Percentiles rank a stretch among this genome's conserved stretches.
phyloP scores from a whole-genome alignment of 768 basidiomycete species.

The Obba rivulosa region DNA sequence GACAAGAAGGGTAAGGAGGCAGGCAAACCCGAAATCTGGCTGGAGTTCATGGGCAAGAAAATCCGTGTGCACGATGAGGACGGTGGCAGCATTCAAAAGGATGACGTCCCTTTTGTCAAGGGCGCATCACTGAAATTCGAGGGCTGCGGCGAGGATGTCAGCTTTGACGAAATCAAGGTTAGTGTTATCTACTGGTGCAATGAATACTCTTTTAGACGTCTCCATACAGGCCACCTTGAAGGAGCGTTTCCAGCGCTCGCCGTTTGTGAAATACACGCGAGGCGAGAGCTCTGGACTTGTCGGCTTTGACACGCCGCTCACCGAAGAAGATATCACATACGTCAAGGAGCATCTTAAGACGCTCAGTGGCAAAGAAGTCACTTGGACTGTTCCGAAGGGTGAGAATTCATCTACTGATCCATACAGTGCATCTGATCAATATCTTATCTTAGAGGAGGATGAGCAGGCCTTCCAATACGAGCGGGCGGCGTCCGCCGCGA shows the following conservation, averaged over 20 bases:
- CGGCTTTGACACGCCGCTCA: constrained; percentile 57
- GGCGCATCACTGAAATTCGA: constrained; percentile 45
- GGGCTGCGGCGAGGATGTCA: constrained; percentile 51
- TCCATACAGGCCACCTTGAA: constrained; percentile 36
- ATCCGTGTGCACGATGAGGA: constrained; percentile 59
- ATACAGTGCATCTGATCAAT: constrained; percentile 4
- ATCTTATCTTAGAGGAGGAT: constrained; percentile 48
- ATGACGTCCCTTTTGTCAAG: constrained; percentile 37
- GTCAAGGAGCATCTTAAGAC: constrained; percentile 62
- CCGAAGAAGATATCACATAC: constrained; percentile 67
- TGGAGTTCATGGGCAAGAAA: constrained; percentile 72
- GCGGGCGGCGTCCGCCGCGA: constrained; percentile 66
- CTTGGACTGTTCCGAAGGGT: constrained; percentile 64
- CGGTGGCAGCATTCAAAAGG: constrained; percentile 35
- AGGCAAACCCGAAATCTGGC: constrained; percentile 51
- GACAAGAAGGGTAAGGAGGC: constrained; percentile 30
- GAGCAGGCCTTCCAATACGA: constrained; percentile 72
- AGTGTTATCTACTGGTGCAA: neutral
- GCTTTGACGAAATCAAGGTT: constrained; percentile 58
- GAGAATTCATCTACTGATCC: constrained; percentile 12
- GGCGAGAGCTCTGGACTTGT: constrained; percentile 44
- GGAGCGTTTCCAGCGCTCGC: constrained; percentile 40
- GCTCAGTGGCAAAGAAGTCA: constrained; percentile 58
- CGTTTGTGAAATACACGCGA: constrained; percentile 42
- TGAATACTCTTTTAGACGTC: constrained; percentile 1